Base-by-base conservation (phyloP, 2,329 filamentous ascomycete species). In the Cadophora gregata region DNA sequence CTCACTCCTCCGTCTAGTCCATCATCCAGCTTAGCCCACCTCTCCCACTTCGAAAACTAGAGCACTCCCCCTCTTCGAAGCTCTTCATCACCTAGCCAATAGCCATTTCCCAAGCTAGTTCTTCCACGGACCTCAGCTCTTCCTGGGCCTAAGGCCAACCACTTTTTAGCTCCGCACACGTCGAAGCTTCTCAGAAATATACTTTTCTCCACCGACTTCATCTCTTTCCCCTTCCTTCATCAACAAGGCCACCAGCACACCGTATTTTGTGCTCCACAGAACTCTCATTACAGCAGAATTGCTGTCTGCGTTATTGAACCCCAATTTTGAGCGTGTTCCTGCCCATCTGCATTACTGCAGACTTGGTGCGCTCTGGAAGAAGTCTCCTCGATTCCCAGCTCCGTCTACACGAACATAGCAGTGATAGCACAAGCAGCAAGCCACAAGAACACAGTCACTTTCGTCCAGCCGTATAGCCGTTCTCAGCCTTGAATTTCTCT, bases 131-230 rank as follows among this genome's bases (percentile, higher is more conserved):
- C 9, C 25, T 9, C 10, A 19, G 21, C 21, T 21, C n/a, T 38
- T 9, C 55, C n/a, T 21, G 27, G 19, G 55, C 55, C 31, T 19
- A 10, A 58, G 33, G 33, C 33, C 12, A n/a, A 24, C 31, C 33
- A 14, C 55, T 5, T 33, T n/a, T 33, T 58, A 58, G 33, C 55
- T 58, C 12, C 21, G 19, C 55, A 58, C 55, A 58, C 31, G 16
- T 27, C 25, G 55, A 58, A 19, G 55, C 31, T 19, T 38, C 27
- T 42, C 31, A 6, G 10, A 58, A 58, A 58, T 58, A 42, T 58
- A 58, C 19, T 58, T 36, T 58, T 10, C 33, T 27, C 21, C 53
- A 6, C 55, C 55, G 16, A 24, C 33, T 19, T 36, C 29, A 21
- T 24, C 14, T 31, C 10, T n/a, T 2, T 9, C 19, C 21, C 8